These are phyloP conservation scores for Agaricales sp. DNA, from an alignment of 1,284 basidiomycete species.

Conservation along the genomic window DNA sequence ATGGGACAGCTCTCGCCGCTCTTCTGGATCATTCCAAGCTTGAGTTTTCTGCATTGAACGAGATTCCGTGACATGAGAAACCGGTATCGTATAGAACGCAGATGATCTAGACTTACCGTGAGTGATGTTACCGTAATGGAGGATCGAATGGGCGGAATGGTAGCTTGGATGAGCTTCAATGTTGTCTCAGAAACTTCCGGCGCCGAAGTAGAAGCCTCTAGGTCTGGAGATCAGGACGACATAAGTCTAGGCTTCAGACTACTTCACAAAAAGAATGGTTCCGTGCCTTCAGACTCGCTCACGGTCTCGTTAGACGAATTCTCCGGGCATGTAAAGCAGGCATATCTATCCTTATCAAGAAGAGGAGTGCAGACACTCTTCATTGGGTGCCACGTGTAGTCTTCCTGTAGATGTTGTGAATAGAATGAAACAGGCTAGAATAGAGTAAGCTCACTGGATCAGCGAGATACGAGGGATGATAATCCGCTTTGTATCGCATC, in stretches of 20 bases:
- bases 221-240: background rate
- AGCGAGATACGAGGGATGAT: constrained; percentile 77
- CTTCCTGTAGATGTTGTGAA: constrained; percentile 40
- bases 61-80: background rate
- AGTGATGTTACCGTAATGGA: background rate
- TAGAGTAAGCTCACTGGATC: constrained; percentile 57
- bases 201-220: background rate
- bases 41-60: constrained; percentile 17
- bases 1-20: constrained; percentile 17
- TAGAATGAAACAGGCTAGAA: background rate
- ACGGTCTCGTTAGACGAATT: constrained; percentile 29
- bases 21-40: constrained; percentile 18
- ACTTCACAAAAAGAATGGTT: constrained; percentile 3
- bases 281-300: background rate
- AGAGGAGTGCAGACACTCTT: constrained; percentile 39
- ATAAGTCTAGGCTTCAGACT: constrained; percentile 10
- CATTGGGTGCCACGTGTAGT: constrained; percentile 68
- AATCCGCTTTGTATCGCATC: constrained; percentile 96
- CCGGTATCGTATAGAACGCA: background rate
- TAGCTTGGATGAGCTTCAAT: background rate
- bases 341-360: constrained; percentile 59
- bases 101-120: constrained; percentile 8
- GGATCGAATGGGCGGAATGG: background rate
- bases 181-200: background rate
- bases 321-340: constrained; percentile 55